phyloP scores from a whole-genome alignment of 352 stramenopile species.

The Saprolegnia diclina region DNA sequence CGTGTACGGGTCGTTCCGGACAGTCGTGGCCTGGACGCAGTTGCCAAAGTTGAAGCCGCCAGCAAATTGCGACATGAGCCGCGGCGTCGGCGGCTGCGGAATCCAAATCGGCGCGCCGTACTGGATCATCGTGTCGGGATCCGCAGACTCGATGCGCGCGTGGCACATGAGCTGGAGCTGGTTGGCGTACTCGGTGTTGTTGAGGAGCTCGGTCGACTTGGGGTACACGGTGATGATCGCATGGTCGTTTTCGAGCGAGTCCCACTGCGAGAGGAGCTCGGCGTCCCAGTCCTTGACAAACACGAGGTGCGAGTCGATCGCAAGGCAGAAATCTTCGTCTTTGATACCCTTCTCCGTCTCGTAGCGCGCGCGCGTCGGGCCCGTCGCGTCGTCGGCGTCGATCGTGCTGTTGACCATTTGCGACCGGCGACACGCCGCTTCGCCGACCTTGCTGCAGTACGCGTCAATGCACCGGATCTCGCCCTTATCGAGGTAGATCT shows the following conservation, averaged over 20 bases:
- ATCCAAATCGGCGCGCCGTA: slow-evolving; percentile 63
- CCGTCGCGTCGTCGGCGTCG: slow-evolving; percentile 58
- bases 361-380: slow-evolving; percentile 62
- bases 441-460: slow-evolving; percentile 63
- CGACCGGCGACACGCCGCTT: slow-evolving; percentile 45
- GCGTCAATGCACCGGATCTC: slow-evolving; percentile 56
- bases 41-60: slow-evolving; percentile 79
- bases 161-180: slow-evolving; percentile 75
- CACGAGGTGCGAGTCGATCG: slow-evolving; percentile 74
- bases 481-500: slow-evolving; percentile 63
- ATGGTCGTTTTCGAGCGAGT: slow-evolving; percentile 55
- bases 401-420: slow-evolving; percentile 70
- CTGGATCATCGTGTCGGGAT: slow-evolving; percentile 70
- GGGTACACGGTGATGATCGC: slow-evolving; percentile 81
- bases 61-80: slow-evolving; percentile 70
- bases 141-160: slow-evolving; percentile 63
- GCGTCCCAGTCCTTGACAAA: slow-evolving; percentile 77
- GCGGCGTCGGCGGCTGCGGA: slow-evolving; percentile 59
- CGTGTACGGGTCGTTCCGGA: slow-evolving; percentile 75
- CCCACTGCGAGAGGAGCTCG: slow-evolving; percentile 65
- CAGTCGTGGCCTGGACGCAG: slow-evolving; percentile 57
- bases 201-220: slow-evolving; percentile 60
- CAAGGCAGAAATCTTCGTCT: slow-evolving; percentile 74
- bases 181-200: slow-evolving; percentile 38
- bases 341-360: slow-evolving; percentile 69